phyloP scores from a whole-genome alignment of 164 flowering plant genomes.

The Tetracentron sinense region DNA sequence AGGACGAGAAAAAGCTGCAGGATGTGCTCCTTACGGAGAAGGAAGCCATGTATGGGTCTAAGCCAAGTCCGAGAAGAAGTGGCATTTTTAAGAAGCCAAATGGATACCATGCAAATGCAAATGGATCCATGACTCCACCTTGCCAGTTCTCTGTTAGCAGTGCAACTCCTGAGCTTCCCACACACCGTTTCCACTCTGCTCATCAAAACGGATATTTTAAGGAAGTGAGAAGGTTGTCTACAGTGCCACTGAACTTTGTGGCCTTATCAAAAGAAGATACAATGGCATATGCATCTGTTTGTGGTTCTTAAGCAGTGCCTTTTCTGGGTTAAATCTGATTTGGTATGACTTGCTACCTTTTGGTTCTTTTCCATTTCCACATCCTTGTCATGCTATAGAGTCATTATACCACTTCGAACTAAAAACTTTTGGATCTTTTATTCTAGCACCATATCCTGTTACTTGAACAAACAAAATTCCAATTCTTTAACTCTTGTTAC shows the following conservation, averaged over 20 bases:
- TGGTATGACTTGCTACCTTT: neutral
- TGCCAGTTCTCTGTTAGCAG: conserved; percentile 64
- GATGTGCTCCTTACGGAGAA: conserved; percentile 77
- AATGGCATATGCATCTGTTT: conserved; percentile 66
- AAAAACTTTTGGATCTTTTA: too few species aligned
- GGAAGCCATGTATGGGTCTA: conserved; percentile 85
- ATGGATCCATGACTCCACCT: conserved; percentile 80
- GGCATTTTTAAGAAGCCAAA: conserved; percentile 65
- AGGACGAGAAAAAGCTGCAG: conserved; percentile 92
- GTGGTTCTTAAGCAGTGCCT: conserved; percentile 74
- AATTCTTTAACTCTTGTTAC: neutral
- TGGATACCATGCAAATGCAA: conserved; percentile 64
- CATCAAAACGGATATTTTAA: conserved; percentile 82
- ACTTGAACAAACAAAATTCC: too few species aligned
- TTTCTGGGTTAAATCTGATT: conserved; percentile 41
- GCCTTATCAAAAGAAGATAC: conserved; percentile 77
- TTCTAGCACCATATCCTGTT: neutral
- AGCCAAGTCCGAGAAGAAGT: conserved; percentile 74
- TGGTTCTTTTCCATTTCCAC: neutral
- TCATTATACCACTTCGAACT: too few species aligned
- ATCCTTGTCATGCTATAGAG: neutral
- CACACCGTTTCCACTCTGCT: conserved; percentile 80
- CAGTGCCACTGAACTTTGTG: conserved; percentile 77
- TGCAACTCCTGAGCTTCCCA: conserved; percentile 61
- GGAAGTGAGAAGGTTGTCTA: conserved; percentile 74